Conservation (phyloP, 2,329 filamentous ascomycete species). For the Drechslerella dactyloides region DNA sequence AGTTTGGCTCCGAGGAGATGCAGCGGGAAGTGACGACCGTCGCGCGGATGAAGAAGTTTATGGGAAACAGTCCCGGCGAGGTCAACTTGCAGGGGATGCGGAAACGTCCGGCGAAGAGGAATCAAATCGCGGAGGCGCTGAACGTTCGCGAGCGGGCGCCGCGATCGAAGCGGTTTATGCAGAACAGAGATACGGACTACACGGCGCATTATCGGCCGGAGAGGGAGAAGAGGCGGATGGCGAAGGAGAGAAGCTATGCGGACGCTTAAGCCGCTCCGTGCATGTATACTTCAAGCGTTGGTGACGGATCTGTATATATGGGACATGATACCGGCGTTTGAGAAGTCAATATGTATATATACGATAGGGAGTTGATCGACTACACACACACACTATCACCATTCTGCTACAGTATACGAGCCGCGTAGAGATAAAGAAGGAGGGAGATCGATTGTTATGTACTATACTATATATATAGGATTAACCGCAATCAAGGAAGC, state of each 20-base stretch:
- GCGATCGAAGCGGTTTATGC: slow-evolving; percentile 22
- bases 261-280: not conserved
- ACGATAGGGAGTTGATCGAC: slow-evolving; percentile 3
- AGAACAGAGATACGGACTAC: slow-evolving; percentile 30
- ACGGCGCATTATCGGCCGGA: slow-evolving; percentile 38
- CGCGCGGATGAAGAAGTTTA: slow-evolving; percentile 2
- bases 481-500: not conserved
- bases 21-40: not conserved
- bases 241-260: not conserved
- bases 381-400: not conserved
- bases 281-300: not conserved
- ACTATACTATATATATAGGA: not conserved
- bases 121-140: slow-evolving; percentile 10
- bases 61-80: slow-evolving; percentile 22
- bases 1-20: slow-evolving; percentile 28
- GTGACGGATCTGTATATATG: not conserved
- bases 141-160: slow-evolving; percentile 4
- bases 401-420: not conserved
- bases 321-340: not conserved
- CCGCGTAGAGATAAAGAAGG: not conserved
- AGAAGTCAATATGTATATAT: not conserved
- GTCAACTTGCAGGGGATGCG: slow-evolving; percentile 21
- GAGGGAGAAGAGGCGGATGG: slow-evolving; percentile 20
- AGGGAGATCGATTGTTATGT: not conserved
- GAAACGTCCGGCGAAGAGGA: slow-evolving; percentile 20